phyloP scores from a whole-genome alignment of 345 rosid species.

The Lepidium sativum region DNA sequence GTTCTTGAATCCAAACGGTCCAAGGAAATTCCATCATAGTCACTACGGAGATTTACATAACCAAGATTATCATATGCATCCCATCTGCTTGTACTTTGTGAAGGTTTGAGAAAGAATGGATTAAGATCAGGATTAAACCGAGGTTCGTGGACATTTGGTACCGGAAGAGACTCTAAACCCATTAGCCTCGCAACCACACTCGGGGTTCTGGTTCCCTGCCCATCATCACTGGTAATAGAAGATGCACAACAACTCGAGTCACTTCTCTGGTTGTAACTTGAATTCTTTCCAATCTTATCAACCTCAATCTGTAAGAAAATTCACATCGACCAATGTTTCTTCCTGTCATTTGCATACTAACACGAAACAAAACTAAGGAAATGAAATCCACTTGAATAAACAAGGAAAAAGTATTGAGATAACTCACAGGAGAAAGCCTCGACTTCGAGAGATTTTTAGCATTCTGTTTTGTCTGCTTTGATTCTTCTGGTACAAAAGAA shows the following conservation, averaged over 20 bases:
- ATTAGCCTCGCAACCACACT: slow-evolving; percentile 92
- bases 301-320: slow-evolving; percentile 33
- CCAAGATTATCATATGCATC: slow-evolving; percentile 38
- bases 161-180: slow-evolving; percentile 90
- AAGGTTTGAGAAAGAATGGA: slow-evolving; percentile 25
- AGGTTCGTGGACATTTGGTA: slow-evolving; percentile 34
- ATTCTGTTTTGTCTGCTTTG: slow-evolving; percentile 10
- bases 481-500: slow-evolving; percentile 18
- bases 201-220: slow-evolving; percentile 53
- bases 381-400: neutral
- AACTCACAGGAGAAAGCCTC: slow-evolving; percentile 36
- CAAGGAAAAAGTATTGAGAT: neutral
- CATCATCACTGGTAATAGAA: slow-evolving; percentile 66
- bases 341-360: neutral
- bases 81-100: slow-evolving; percentile 29
- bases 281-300: slow-evolving; percentile 36
- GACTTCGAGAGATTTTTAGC: slow-evolving; percentile 17
- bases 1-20: slow-evolving; percentile 33
- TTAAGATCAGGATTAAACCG: slow-evolving; percentile 31
- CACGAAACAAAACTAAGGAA: neutral
- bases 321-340: slow-evolving; percentile 4
- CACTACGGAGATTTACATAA: slow-evolving; percentile 25
- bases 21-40: slow-evolving; percentile 30
- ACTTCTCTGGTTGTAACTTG: slow-evolving; percentile 35
- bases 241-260: slow-evolving; percentile 56